Conservation (phyloP, 83 land plant genomes). For the Larix sibirica region DNA sequence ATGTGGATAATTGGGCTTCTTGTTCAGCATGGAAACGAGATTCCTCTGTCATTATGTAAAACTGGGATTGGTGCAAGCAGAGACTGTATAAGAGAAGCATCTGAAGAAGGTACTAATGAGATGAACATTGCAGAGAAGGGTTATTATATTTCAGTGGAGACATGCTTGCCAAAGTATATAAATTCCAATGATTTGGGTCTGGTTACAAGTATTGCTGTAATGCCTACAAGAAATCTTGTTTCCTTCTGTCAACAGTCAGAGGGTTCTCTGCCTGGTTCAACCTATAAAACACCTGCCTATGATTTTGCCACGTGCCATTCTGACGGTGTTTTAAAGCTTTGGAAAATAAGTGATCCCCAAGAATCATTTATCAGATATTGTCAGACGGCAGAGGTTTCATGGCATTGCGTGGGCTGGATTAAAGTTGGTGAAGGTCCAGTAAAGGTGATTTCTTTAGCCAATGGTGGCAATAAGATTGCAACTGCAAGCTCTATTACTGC, state of each 20-base stretch:
- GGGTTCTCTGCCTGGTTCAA: constrained; percentile 11
- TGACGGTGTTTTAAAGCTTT: constrained; percentile 73
- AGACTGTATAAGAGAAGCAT: not conserved
- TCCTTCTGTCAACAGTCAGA: constrained; percentile 11
- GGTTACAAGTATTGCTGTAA: constrained; percentile 53
- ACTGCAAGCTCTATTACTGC: constrained; percentile 18
- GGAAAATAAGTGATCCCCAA: constrained; percentile 27
- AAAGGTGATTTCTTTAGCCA: constrained; percentile 43
- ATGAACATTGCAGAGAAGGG: constrained; percentile 7
- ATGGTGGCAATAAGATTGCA: constrained; percentile 71
- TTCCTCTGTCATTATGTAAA: constrained; percentile 12
- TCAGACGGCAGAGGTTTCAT: constrained; percentile 16
- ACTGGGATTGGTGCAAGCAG: constrained; percentile 28
- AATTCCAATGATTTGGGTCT: constrained; percentile 22
- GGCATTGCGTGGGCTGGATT: constrained; percentile 75
- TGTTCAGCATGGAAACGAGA: constrained; percentile 10
- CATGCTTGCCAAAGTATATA: constrained; percentile 39
- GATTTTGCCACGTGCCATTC: constrained; percentile 71
- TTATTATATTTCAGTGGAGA: constrained; percentile 30
- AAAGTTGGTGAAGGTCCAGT: constrained; percentile 52
- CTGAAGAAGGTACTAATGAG: constrained; percentile 11
- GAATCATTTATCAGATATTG: constrained; percentile 7
- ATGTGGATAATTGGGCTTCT: constrained; percentile 53
- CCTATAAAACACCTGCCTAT: constrained; percentile 26
- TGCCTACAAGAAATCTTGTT: constrained; percentile 18